Conservation (phyloP, 2,329 filamentous ascomycete genomes). For the Epichloe coenophiala region DNA sequence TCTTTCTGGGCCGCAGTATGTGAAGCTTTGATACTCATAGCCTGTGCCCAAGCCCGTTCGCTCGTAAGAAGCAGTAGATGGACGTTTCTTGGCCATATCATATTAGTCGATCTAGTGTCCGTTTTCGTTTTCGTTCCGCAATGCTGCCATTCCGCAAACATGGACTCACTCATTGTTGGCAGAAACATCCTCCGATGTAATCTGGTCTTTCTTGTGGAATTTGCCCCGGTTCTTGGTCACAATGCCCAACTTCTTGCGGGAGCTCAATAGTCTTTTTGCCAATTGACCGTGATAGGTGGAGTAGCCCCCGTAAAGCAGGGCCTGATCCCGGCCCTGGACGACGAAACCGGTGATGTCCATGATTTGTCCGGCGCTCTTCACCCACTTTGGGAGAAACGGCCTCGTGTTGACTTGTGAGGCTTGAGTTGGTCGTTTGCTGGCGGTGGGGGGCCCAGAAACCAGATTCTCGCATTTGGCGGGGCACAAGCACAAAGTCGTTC, state of each 20-base stretch:
- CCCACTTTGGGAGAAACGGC: neutral
- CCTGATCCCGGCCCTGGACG: constrained; percentile 65
- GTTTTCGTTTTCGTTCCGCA: constrained; percentile 3
- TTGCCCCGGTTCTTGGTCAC: constrained; percentile 78
- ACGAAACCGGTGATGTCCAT: constrained; percentile 92
- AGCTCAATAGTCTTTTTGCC: constrained; percentile 66
- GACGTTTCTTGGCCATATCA: constrained; percentile 42
- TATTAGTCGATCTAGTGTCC: neutral
- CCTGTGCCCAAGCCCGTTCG: constrained; percentile 89
- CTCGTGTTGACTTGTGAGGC: neutral
- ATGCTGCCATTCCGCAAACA: neutral
- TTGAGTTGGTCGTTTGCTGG: neutral
- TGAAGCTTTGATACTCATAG: constrained; percentile 82
- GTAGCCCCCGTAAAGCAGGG: constrained; percentile 80
- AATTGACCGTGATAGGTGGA: constrained; percentile 70
- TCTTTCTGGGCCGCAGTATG: constrained; percentile 70
- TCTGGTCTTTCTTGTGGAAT: constrained; percentile 54
- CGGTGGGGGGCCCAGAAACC: neutral
- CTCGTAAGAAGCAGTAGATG: constrained; percentile 71
- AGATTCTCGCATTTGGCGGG: neutral
- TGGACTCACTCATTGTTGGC: constrained; percentile 4
- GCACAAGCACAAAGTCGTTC: neutral
- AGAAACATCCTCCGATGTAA: constrained; percentile 64
- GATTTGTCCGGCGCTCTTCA: neutral
- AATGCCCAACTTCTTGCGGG: constrained; percentile 74